phyloP scores from a whole-genome alignment of 2,329 filamentous ascomycete genomes.

The Colletotrichum liriopes region DNA sequence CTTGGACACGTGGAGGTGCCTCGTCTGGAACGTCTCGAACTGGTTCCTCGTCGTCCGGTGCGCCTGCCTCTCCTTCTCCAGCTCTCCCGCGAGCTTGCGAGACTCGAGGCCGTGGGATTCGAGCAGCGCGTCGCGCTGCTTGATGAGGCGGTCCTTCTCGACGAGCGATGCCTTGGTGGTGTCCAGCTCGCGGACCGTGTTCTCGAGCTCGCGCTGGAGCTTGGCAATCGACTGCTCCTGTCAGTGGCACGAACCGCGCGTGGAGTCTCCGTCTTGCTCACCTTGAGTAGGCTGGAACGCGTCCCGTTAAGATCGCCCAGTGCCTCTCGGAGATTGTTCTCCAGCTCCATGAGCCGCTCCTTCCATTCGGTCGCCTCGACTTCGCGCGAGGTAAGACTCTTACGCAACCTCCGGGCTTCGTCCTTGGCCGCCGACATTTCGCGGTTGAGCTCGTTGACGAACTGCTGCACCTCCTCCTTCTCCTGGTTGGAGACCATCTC shows the following conservation, averaged over 20 bases:
- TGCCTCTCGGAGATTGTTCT: constrained; percentile 88
- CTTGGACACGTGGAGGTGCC: constrained; percentile 87
- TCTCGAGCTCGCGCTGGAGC: constrained; percentile 89
- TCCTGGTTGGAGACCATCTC: constrained; percentile 90
- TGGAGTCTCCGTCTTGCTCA: constrained; percentile 54
- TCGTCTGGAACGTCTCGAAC: constrained; percentile 90
- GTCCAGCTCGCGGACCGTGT: constrained; percentile 86
- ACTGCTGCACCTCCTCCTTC: constrained; percentile 94
- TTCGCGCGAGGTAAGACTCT: constrained; percentile 86
- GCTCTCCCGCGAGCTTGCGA: constrained; percentile 85
- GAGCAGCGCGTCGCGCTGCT: constrained; percentile 88
- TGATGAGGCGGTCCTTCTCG: constrained; percentile 93
- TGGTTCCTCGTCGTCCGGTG: constrained; percentile 90
- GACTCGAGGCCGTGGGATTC: constrained; percentile 92
- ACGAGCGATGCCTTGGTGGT: constrained; percentile 81
- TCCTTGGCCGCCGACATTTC: constrained; percentile 88
- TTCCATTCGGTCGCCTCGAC: constrained; percentile 94
- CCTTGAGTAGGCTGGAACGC: constrained; percentile 86
- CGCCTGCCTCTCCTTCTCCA: constrained; percentile 90
- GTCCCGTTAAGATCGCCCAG: constrained; percentile 91
- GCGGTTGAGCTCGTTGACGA: constrained; percentile 92
- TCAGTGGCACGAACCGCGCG: constrained; percentile 1
- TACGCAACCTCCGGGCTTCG: constrained; percentile 85
- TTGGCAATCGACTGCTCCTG: constrained; percentile 80
- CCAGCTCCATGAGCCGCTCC: constrained; percentile 89